A percentile compares a stretch with the other conserved stretches of the same genome.
phyloP scores from a whole-genome alignment of 495 filamentous ascomycete species.

The Parachaetomium inaequale region DNA sequence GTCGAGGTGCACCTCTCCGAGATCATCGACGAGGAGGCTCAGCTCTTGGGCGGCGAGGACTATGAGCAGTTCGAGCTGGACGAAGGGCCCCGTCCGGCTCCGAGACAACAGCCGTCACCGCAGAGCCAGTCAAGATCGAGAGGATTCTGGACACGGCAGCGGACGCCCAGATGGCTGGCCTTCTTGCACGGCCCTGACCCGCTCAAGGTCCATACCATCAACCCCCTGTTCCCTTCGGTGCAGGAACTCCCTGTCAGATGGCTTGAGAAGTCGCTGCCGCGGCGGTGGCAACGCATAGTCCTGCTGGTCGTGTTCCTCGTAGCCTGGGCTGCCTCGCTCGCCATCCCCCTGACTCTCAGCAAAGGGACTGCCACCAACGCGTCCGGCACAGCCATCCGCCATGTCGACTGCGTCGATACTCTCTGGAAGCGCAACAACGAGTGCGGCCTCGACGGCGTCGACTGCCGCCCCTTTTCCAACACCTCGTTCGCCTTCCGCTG shows the following conservation, averaged over 20 bases:
- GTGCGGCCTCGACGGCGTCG: slow-evolving; percentile 72
- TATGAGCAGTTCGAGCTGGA: slow-evolving; percentile 26
- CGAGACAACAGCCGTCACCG: neutral
- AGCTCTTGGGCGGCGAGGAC: slow-evolving; percentile 21
- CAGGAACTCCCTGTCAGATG: slow-evolving; percentile 62
- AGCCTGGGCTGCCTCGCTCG: slow-evolving; percentile 65
- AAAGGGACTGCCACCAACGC: slow-evolving; percentile 59
- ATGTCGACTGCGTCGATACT: slow-evolving; percentile 58
- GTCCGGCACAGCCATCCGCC: slow-evolving; percentile 54
- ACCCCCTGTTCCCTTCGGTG: slow-evolving; percentile 59
- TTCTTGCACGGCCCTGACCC: slow-evolving; percentile 19
- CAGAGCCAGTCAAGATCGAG: neutral
- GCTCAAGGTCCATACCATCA: slow-evolving; percentile 44
- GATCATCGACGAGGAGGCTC: slow-evolving; percentile 24
- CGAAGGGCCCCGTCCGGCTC: slow-evolving; percentile 3
- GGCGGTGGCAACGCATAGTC: slow-evolving; percentile 51
- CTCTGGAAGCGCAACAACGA: slow-evolving; percentile 62
- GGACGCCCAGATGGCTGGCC: slow-evolving; percentile 5
- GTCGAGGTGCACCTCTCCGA: neutral
- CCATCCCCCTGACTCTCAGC: slow-evolving; percentile 49
- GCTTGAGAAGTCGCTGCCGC: slow-evolving; percentile 57
- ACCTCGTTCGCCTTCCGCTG: slow-evolving; percentile 71
- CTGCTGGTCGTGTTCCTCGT: slow-evolving; percentile 58
- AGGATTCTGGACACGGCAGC: neutral
- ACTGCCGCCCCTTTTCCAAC: slow-evolving; percentile 71